Evolutionary conservation across 2,329 filamentous ascomycete species (phyloP).

Genomic region (Helotiales sp.): DNA sequence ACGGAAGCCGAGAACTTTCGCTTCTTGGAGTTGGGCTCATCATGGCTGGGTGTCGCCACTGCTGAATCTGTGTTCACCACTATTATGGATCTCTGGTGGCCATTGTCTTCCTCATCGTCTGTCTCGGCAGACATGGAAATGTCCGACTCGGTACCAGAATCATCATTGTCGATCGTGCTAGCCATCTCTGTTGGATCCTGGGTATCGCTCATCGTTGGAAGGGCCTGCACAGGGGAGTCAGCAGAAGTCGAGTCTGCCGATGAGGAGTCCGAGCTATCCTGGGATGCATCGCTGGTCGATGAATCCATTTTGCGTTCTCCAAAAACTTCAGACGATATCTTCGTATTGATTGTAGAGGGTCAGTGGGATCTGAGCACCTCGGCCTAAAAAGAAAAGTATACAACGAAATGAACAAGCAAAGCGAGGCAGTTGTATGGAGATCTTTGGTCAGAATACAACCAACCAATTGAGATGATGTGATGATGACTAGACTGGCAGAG

Average conservation of each 20-base stretch:
- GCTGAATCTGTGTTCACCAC: slow-evolving; percentile 17
- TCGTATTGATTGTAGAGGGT: slow-evolving; percentile 13
- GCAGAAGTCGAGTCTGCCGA: slow-evolving; percentile 34
- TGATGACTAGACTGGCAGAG: slow-evolving; percentile 27
- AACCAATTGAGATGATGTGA: slow-evolving; percentile 32
- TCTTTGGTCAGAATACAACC: slow-evolving; percentile 36
- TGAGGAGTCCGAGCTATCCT: slow-evolving; percentile 40
- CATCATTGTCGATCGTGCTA: slow-evolving; percentile 32
- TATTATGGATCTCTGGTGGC: neutral
- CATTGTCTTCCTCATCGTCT: slow-evolving; percentile 40
- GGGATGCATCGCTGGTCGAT: slow-evolving; percentile 33
- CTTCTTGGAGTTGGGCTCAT: slow-evolving; percentile 34
- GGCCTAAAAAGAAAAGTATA: slow-evolving; percentile 30
- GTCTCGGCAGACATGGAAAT: slow-evolving; percentile 46
- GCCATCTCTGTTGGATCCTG: slow-evolving; percentile 21
- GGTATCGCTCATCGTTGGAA: slow-evolving; percentile 18
- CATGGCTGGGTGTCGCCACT: slow-evolving; percentile 1
- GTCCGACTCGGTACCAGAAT: slow-evolving; percentile 45
- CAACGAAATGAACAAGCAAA: slow-evolving; percentile 32
- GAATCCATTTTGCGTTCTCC: slow-evolving; percentile 32
- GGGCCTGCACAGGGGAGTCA: slow-evolving; percentile 31
- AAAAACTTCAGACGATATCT: slow-evolving; percentile 14
- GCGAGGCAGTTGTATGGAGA: slow-evolving; percentile 35
- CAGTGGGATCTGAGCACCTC: slow-evolving; percentile 19
- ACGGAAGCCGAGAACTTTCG: slow-evolving; percentile 34